Percentiles rank a stretch among this genome's conserved stretches.
Conservation (phyloP, 2,329 filamentous ascomycete species). For the Monilinia vaccinii-corymbosi region DNA sequence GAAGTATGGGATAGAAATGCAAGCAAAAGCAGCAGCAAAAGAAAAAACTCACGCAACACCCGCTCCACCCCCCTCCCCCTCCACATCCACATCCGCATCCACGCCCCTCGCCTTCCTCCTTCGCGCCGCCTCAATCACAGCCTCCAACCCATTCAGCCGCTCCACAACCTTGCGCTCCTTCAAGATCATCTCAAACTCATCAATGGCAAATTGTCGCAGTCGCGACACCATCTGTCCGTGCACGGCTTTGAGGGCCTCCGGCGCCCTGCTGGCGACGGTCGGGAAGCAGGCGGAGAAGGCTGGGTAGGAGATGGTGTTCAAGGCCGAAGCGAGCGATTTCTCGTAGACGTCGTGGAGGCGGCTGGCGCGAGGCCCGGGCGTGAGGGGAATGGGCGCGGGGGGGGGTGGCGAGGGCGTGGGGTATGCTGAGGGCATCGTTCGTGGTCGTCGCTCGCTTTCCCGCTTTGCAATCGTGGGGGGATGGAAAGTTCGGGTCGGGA, state of each 20-base stretch:
- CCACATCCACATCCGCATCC: constrained; percentile 4
- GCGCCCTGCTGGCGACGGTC: constrained; percentile 43
- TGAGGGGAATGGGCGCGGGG: constrained; percentile 18
- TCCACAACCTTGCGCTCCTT: constrained; percentile 42
- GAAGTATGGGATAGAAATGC: neutral
- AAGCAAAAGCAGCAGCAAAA: no score
- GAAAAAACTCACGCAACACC: constrained; percentile 6
- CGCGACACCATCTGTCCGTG: constrained; percentile 50
- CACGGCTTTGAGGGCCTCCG: constrained; percentile 42
- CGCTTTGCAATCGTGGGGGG: no score
- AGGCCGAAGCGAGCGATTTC: constrained; percentile 42
- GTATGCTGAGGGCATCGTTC: neutral
- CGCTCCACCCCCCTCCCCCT: neutral
- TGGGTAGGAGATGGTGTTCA: constrained; percentile 45
- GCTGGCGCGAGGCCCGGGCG: constrained; percentile 48
- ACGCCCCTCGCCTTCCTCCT: constrained; percentile 13
- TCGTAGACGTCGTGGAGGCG: constrained; percentile 47
- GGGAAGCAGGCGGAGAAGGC: constrained; percentile 55
- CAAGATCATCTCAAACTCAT: constrained; percentile 50
- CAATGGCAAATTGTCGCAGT: constrained; percentile 45
- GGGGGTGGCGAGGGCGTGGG: constrained; percentile 15
- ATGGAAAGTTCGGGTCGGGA: no score
- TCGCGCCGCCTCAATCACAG: constrained; percentile 43
- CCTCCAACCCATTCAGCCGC: constrained; percentile 51
- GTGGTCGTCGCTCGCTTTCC: no score